Conservation (phyloP, 192 early-diverging fungal species). For the Coemansia furcata region DNA sequence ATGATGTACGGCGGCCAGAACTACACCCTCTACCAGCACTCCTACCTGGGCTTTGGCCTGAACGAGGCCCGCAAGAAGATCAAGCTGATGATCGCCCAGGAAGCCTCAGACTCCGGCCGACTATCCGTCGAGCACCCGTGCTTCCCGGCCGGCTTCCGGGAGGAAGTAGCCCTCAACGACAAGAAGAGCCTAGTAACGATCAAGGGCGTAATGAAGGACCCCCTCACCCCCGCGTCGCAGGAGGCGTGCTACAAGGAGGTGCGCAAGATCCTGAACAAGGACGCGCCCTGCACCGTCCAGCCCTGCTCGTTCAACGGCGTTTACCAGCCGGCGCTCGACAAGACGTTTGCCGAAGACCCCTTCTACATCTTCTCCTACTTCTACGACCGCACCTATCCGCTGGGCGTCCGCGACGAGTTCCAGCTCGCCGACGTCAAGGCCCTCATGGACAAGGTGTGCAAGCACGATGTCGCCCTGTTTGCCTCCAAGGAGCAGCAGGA, state of each 20-base stretch:
- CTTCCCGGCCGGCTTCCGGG: conserved; percentile 64
- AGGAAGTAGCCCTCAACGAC: conserved; percentile 34
- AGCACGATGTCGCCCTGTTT: conserved; percentile 50
- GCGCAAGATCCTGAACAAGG: conserved; percentile 74
- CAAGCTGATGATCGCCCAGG: conserved; percentile 52
- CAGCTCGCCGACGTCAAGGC: conserved; percentile 65
- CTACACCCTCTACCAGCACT: conserved; percentile 92
- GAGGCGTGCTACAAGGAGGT: conserved; percentile 52
- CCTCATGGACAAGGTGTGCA: conserved; percentile 70
- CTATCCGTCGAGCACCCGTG: conserved; percentile 59
- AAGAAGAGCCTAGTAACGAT: conserved; percentile 41
- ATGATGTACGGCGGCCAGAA: conserved; percentile 67
- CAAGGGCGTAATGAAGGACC: conserved; percentile 59
- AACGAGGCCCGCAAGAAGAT: conserved; percentile 80
- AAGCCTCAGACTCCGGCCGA: conserved; percentile 29
- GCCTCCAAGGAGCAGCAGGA: conserved; percentile 54
- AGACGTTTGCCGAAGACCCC: conserved; percentile 68
- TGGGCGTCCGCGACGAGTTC: conserved; percentile 71
- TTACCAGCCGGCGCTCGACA: conserved; percentile 77
- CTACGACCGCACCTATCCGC: conserved; percentile 80
- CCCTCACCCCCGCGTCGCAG: conserved; percentile 21
- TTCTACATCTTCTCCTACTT: conserved; percentile 97
- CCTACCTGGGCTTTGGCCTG: conserved; percentile 90
- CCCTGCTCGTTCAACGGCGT: conserved; percentile 93
- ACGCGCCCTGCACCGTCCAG: conserved; percentile 52